A percentile compares a stretch with the other conserved stretches of the same genome.
phyloP scores from a whole-genome alignment of 306 rosid genomes.

The Medicago lupulina region DNA sequence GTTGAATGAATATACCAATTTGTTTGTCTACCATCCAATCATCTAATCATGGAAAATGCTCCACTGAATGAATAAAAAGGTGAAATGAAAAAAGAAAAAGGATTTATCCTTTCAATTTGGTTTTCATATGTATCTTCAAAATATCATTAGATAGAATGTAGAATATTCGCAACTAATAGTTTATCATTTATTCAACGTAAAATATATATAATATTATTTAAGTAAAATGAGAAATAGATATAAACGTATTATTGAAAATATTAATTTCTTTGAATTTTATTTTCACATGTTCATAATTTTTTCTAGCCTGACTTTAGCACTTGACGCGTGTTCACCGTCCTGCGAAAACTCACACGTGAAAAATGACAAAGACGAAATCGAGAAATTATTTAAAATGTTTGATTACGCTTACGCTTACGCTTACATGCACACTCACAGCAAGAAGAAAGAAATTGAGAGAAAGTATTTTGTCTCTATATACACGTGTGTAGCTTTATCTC shows the following conservation, averaged over 20 bases:
- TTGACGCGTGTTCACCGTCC: slow-evolving; percentile 52
- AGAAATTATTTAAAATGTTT: no score
- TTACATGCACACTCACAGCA: background rate
- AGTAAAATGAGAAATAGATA: no score
- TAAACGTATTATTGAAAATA: no score
- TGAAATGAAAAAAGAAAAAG: background rate
- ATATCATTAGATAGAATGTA: background rate
- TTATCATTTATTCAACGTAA: no score
- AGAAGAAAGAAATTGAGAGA: background rate
- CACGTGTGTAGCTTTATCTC: background rate
- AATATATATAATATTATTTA: no score
- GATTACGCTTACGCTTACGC: no score
- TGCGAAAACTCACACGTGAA: slow-evolving; percentile 56
- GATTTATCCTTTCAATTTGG: background rate
- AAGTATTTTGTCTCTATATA: background rate
- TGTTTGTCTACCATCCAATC: background rate
- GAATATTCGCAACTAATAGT: no score
- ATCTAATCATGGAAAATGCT: background rate
- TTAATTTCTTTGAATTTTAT: background rate
- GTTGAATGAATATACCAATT: background rate
- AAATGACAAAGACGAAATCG: slow-evolving; percentile 36
- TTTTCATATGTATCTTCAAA: background rate
- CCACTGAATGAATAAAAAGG: background rate
- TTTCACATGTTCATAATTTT: slow-evolving; percentile 34
- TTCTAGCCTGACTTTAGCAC: background rate